These are phyloP conservation scores for Triticum aestivum DNA, from an alignment of 176 grass and related monocot species.

Conservation along the genomic window IWGSC_CS_RefSeq_v2.1 NC_057797.1:62808422-62808921, in stretches of 20 bases:
- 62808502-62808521: too few species aligned
- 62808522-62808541: too few species aligned
- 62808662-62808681: neutral
- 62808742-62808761: slow-evolving; percentile 9
- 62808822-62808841: slow-evolving; percentile 21
- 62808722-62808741: neutral
- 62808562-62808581: too few species aligned
- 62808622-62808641: neutral
- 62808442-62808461: too few species aligned
- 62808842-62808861: neutral
- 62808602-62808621: too few species aligned
- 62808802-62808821: slow-evolving; percentile 26
- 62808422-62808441: too few species aligned
- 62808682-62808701: slow-evolving; percentile 6
- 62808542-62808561: too few species aligned
- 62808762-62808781: slow-evolving; percentile 7
- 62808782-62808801: slow-evolving; percentile 9
- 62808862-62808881: slow-evolving; percentile 10
- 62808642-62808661: neutral
- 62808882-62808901: neutral
- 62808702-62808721: neutral
- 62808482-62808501: too few species aligned
- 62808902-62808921: slow-evolving; percentile 20
- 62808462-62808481: too few species aligned
- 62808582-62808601: too few species aligned